These are phyloP conservation scores for Przewalskia tangutica DNA, from an alignment of 257 asterid species.

Conservation along the genomic window DNA sequence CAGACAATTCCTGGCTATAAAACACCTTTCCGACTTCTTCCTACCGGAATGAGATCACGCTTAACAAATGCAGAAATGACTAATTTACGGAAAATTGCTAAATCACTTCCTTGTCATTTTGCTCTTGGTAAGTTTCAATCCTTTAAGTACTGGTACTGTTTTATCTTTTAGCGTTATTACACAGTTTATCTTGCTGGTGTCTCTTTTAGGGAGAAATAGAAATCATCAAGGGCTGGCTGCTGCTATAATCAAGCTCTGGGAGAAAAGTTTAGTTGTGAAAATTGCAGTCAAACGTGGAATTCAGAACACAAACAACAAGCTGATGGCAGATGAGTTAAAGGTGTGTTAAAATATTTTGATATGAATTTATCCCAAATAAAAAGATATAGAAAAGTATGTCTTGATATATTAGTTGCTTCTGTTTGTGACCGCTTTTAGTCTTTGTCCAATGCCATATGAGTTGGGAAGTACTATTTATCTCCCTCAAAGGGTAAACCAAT, in stretches of 20 bases:
- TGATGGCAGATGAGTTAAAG: constrained; percentile 96
- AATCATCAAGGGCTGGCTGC: constrained; percentile 93
- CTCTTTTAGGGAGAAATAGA: constrained; percentile 74
- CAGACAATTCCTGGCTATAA: constrained; percentile 75
- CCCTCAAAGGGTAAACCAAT: not conserved
- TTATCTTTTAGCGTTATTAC: not conserved
- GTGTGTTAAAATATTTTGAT: constrained; percentile 25
- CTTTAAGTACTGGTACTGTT: not conserved
- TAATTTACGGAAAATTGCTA: constrained; percentile 73
- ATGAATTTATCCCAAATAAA: not conserved
- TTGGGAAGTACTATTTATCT: not conserved
- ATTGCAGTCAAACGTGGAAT: constrained; percentile 99
- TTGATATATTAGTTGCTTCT: not conserved
- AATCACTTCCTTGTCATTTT: constrained; percentile 86
- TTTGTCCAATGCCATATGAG: not conserved
- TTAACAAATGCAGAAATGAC: constrained; percentile 98
- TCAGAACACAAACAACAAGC: constrained; percentile 91
- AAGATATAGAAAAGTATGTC: not conserved
- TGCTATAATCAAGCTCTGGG: constrained; percentile 91
- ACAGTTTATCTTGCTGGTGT: constrained; percentile 6
- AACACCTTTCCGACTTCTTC: constrained; percentile 93
- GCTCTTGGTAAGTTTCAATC: constrained; percentile 66
- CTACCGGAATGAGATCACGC: constrained; percentile 81
- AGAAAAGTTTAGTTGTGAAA: constrained; percentile 84
- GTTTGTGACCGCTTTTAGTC: not conserved